Conservation (phyloP, 2,329 filamentous ascomycete genomes). For the Trichoderma sp. region DNA sequence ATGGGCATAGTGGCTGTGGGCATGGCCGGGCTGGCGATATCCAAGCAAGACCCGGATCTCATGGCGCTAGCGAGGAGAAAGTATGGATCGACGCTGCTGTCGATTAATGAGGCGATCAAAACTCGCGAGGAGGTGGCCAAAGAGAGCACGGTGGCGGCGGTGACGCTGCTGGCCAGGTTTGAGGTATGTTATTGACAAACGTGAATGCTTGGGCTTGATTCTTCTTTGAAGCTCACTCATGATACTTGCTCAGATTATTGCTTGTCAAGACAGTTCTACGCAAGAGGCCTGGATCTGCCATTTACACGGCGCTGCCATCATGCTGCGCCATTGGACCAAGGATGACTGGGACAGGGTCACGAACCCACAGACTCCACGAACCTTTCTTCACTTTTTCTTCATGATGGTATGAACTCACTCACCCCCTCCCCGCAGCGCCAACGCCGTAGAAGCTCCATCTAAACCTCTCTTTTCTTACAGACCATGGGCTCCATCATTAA, state of each 20-base stretch:
- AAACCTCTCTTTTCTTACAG: neutral
- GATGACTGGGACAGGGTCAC: neutral
- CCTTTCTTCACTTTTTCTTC: constrained; percentile 6
- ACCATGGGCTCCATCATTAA: neutral
- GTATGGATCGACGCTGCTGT: constrained; percentile 3
- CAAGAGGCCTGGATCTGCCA: constrained; percentile 4
- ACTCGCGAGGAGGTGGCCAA: neutral
- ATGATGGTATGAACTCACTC: neutral
- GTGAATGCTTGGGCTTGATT: neutral
- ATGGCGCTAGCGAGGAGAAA: neutral
- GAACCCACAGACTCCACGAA: neutral
- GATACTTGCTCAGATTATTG: neutral
- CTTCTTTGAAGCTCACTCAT: neutral
- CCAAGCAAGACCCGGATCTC: neutral
- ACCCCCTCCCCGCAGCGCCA: neutral
- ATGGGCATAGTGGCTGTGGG: constrained; percentile 7
- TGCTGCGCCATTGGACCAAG: constrained; percentile 3
- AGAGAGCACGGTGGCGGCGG: neutral
- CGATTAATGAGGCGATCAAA: neutral
- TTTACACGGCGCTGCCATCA: neutral
- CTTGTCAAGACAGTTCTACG: neutral
- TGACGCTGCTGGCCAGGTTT: neutral
- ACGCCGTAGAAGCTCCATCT: neutral
- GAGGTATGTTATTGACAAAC: neutral
- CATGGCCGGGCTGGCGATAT: neutral